phyloP scores from a whole-genome alignment of 129 eudicot genomes.

The Deinandra increscens region DNA sequence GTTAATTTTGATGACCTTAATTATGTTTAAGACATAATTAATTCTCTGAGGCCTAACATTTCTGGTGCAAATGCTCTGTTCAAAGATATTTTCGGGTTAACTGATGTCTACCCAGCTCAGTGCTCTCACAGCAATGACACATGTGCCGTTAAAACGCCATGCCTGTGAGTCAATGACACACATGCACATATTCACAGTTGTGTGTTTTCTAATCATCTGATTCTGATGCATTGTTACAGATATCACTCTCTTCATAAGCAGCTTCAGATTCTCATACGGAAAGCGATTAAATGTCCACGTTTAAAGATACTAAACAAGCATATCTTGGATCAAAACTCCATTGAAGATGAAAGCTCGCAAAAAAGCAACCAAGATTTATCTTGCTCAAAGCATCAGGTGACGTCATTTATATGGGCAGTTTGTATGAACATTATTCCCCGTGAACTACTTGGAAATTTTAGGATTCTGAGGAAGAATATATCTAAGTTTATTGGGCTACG shows the following conservation, averaged over 20 bases:
- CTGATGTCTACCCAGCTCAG: slow-evolving; percentile 25
- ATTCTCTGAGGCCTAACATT: slow-evolving; percentile 55
- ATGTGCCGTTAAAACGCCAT: slow-evolving; percentile 41
- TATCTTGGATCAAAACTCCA: slow-evolving; percentile 40
- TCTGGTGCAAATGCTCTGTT: slow-evolving; percentile 58
- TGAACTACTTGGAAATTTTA: slow-evolving; percentile 63
- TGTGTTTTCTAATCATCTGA: background rate
- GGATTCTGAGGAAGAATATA: slow-evolving; percentile 57
- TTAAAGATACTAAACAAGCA: slow-evolving; percentile 58
- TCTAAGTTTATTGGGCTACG: slow-evolving; percentile 57
- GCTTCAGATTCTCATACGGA: slow-evolving; percentile 57
- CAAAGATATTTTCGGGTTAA: slow-evolving; percentile 54
- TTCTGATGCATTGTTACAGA: slow-evolving; percentile 38
- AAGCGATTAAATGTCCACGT: slow-evolving; percentile 47
- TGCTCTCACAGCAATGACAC: slow-evolving; percentile 47
- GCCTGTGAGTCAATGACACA: slow-evolving; percentile 56
- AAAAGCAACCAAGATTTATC: background rate
- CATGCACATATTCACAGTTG: background rate
- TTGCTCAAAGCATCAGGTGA: slow-evolving; percentile 60
- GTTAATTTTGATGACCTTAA: slow-evolving; percentile 23
- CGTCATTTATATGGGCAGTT: slow-evolving; percentile 83
- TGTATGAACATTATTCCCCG: slow-evolving; percentile 72
- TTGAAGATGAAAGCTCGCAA: slow-evolving; percentile 22
- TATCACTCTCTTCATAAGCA: slow-evolving; percentile 67
- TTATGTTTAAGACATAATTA: slow-evolving; percentile 46